Base-by-base conservation (phyloP, 441 rosid species). In the Euphorbia schlechtendalii region DNA sequence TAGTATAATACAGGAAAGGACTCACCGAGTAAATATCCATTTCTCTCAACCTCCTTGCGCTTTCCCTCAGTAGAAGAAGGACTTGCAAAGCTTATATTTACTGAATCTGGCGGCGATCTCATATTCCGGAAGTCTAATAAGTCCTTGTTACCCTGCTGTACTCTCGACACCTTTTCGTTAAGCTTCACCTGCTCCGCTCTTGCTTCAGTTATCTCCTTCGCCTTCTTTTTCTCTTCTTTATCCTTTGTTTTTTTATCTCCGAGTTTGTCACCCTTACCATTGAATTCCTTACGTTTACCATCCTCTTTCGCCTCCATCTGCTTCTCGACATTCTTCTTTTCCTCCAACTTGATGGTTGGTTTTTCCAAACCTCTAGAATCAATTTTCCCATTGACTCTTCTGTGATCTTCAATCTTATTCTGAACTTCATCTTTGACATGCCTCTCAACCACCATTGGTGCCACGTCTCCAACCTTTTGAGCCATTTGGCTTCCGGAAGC, bases 21-120 rank as follows among this genome's bases (percentile, higher is more conserved):
- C 94, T 87, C 80, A 87, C 94, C 90, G 75, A 70, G 77, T 68
- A 78, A 64, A 61, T 67, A 67, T 60, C 90, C 89, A 73, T 87
- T 83, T 34, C 76, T 67, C 75, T 78, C 83, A 69, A 5, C 74
- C 73, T 78, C 84, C 71, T 83, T 82, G 30, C 87, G 84, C 40
- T 84, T 71, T 63, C 74, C 77, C 63, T 73, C 83, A 45, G 64
- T 21, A 0, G 66, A 46, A 67, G 65, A 54, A 27, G 30, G 30
- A 71, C 70, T 67, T 56, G 58, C 66, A 77, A 63, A 57, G 64
- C 73, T 53, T 18, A 64, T 61, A 66, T 61, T 76, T n/a, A 80
- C 55, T 61, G 66, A 53, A 20, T 72, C 74, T 15, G 69, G 60
- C 21, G 64, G 57, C 68, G 65, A 34, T 34, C 6, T 80, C 18